These are phyloP conservation scores for Cyclospora cayetanensis DNA, from an alignment of 169 alveolate genomes.

Conservation along the genomic window DNA sequence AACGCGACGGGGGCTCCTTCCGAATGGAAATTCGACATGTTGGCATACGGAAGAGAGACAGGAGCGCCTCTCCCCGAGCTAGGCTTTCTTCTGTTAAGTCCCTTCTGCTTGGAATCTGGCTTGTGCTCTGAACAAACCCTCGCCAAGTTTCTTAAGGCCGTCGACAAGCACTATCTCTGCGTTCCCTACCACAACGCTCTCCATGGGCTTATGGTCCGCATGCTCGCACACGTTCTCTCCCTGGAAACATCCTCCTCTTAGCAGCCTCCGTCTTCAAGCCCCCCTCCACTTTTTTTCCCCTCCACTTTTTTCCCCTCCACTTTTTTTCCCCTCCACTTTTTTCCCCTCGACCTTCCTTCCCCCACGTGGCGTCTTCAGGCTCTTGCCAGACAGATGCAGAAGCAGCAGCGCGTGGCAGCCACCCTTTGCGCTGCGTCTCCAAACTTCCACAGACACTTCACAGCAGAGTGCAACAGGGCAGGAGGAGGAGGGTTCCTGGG, in stretches of 20 bases:
- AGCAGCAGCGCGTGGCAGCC: too few relatives aligned
- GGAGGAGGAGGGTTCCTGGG: too few relatives aligned
- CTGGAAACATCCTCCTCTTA: background rate
- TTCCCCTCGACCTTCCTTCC: background rate
- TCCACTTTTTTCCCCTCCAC: background rate
- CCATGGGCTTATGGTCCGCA: slow-evolving; percentile 25
- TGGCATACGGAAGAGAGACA: background rate
- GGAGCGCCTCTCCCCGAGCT: slow-evolving; percentile 32
- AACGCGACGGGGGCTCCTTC: too few relatives aligned
- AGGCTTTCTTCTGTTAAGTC: background rate
- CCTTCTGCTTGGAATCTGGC: background rate
- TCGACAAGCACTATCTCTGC: background rate
- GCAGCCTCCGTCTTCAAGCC: background rate
- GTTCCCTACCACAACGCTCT: slow-evolving; percentile 39
- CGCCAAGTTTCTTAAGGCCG: slow-evolving; percentile 5
- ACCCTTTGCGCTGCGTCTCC: too few relatives aligned
- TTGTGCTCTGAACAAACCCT: background rate
- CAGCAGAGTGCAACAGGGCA: too few relatives aligned
- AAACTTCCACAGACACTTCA: too few relatives aligned
- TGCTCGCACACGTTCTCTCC: background rate
- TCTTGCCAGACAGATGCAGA: background rate
- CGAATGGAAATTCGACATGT: slow-evolving; percentile 6
- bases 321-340: background rate
- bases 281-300: background rate
- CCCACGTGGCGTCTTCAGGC: background rate